These are phyloP conservation scores for Viola odorata DNA, from an alignment of 345 rosid species.

Conservation along the genomic window DNA sequence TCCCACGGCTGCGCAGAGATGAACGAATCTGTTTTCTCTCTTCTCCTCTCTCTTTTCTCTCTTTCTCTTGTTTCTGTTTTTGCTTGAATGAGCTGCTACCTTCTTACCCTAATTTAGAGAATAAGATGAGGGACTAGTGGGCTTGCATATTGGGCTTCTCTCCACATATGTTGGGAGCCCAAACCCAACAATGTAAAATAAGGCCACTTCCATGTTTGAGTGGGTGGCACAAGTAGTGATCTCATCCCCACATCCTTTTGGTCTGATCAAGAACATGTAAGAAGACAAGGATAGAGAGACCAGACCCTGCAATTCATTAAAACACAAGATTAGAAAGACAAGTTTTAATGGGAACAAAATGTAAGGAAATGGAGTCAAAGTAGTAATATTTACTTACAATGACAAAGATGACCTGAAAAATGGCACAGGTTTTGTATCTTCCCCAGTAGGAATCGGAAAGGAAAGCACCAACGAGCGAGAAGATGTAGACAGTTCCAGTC, in stretches of 20 bases:
- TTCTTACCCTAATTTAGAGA: too few relatives aligned
- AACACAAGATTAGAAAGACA: background rate
- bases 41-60: too few relatives aligned
- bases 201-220: conserved; percentile 50
- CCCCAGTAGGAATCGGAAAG: conserved; percentile 99
- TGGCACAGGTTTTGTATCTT: conserved; percentile 94
- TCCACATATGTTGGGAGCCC: too few relatives aligned
- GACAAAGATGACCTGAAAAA: conserved; percentile 91
- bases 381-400: conserved; percentile 42
- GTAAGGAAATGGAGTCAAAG: background rate
- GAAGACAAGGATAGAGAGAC: conserved; percentile 66
- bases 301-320: conserved; percentile 67
- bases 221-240: conserved; percentile 63
- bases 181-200: conserved; percentile 94
- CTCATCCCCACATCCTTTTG: conserved; percentile 75
- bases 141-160: too few relatives aligned
- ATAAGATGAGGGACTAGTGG: too few relatives aligned
- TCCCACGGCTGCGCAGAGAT: too few relatives aligned
- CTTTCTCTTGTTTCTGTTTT: too few relatives aligned
- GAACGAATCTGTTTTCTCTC: too few relatives aligned
- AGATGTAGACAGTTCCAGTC: conserved; percentile 98
- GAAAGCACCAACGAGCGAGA: conserved; percentile 96
- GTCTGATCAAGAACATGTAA: conserved; percentile 66
- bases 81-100: too few relatives aligned
- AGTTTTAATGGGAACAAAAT: background rate